phyloP scores from a whole-genome alignment of 1,284 basidiomycete genomes.

The Cryptococcus floricola region DNA sequence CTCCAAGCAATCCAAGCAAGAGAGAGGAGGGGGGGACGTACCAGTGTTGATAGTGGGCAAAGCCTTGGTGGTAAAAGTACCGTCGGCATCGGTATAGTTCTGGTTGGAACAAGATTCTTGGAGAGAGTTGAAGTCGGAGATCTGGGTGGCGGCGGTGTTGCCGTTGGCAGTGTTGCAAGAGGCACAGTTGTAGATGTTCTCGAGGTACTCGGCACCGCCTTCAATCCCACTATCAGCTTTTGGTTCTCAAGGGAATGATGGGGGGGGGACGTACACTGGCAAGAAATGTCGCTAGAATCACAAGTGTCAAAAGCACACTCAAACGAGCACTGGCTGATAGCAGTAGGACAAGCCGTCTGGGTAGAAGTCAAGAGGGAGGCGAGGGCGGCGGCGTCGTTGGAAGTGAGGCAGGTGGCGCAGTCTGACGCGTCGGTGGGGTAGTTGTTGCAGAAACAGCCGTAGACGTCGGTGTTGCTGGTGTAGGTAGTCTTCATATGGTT shows the following conservation, averaged over 20 bases:
- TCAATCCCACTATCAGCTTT: background rate
- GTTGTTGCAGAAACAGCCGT: constrained; percentile 46
- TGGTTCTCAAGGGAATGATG: no score
- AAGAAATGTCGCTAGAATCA: constrained; percentile 31
- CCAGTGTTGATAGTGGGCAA: constrained; percentile 26
- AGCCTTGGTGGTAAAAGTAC: constrained; percentile 30
- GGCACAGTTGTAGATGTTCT: constrained; percentile 48
- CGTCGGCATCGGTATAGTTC: constrained; percentile 36
- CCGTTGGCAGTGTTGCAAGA: constrained; percentile 48
- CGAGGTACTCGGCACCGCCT: constrained; percentile 37
- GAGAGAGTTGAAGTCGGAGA: constrained; percentile 39
- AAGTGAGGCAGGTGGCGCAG: constrained; percentile 41
- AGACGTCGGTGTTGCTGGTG: constrained; percentile 25
- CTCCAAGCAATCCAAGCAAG: no score
- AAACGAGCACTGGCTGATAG: constrained; percentile 34
- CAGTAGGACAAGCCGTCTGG: constrained; percentile 28
- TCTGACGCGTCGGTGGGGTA: constrained; percentile 35
- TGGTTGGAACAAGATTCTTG: constrained; percentile 40
- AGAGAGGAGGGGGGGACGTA: background rate
- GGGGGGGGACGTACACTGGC: constrained; percentile 37
- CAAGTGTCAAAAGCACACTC: constrained; percentile 43
- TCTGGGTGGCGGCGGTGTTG: constrained; percentile 37
- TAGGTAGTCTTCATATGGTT: constrained; percentile 7
- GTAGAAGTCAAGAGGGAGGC: constrained; percentile 30
- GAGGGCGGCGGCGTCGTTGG: constrained; percentile 40